Evolutionary conservation across 306 rosid species (phyloP).

Genomic region (Quercus alba): DNA sequence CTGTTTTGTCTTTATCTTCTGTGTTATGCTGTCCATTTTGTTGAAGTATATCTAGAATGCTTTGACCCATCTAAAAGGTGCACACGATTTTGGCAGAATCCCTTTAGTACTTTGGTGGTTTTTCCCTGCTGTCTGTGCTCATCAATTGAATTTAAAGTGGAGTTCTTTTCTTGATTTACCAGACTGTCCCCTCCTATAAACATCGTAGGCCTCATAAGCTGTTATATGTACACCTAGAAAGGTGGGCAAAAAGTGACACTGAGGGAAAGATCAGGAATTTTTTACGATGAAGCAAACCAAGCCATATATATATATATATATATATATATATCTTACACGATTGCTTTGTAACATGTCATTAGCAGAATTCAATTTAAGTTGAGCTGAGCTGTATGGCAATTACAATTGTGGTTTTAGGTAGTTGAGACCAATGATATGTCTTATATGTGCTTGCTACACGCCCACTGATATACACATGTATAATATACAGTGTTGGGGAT

Average conservation of each 20-base stretch:
- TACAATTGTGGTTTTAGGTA: background rate
- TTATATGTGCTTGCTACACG: background rate
- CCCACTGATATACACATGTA: background rate
- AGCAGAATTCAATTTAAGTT: background rate
- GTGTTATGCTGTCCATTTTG: background rate
- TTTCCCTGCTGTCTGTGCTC: background rate
- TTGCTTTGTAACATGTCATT: background rate
- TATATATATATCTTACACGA: background rate
- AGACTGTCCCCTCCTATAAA: background rate
- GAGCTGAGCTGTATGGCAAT: background rate
- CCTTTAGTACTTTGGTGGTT: background rate
- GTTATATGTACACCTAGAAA: background rate
- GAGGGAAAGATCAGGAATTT: background rate
- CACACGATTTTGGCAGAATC: background rate
- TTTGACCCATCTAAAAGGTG: background rate
- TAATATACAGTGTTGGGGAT: background rate
- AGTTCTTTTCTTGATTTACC: background rate
- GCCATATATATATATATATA: background rate
- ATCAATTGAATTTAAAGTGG: background rate
- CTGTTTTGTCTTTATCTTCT: background rate
- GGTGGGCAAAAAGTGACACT: background rate
- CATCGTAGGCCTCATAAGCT: background rate
- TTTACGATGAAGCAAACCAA: background rate
- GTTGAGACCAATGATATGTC: background rate
- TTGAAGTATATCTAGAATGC: background rate